Percentiles rank a stretch among this genome's conserved stretches.
These are phyloP conservation scores for Cladophialophora psammophila DNA, from an alignment of 2,329 filamentous ascomycete species.

Conservation along the genomic window DNA sequence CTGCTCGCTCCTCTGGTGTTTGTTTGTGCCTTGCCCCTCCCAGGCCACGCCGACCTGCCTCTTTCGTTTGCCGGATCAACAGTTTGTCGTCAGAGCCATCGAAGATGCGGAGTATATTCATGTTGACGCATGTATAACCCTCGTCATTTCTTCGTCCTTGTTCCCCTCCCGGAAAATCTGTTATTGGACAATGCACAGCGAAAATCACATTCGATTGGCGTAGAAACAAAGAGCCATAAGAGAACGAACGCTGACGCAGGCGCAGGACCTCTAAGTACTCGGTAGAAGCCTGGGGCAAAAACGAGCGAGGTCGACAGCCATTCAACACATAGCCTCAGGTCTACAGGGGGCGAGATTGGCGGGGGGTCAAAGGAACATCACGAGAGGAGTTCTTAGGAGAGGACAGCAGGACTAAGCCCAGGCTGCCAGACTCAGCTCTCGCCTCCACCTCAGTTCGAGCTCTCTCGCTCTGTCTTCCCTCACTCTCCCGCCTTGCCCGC, in stretches of 20 bases:
- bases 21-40: neutral
- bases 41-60: neutral
- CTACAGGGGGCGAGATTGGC: slow-evolving; percentile 1
- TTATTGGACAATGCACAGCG: neutral
- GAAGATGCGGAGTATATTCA: neutral
- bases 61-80: neutral
- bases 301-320: slow-evolving; percentile 1
- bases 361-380: neutral
- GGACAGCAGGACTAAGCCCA: slow-evolving; percentile 10
- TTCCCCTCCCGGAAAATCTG: neutral
- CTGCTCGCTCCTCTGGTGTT: neutral
- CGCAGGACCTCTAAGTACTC: neutral
- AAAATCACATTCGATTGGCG: neutral
- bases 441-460: slow-evolving; percentile 19
- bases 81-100: neutral
- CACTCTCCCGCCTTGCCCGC: slow-evolving; percentile 1
- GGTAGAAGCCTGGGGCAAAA: neutral
- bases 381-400: slow-evolving; percentile 2
- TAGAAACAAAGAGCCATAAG: neutral
- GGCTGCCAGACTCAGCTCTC: slow-evolving; percentile 18
- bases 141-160: neutral
- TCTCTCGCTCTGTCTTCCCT: slow-evolving; percentile 8
- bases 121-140: neutral
- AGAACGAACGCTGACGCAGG: neutral
- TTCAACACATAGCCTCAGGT: neutral